A percentile compares a stretch with the other conserved stretches of the same genome.
phyloP scores from a whole-genome alignment of 441 rosid species.

The Syzygium syzygioides region DNA sequence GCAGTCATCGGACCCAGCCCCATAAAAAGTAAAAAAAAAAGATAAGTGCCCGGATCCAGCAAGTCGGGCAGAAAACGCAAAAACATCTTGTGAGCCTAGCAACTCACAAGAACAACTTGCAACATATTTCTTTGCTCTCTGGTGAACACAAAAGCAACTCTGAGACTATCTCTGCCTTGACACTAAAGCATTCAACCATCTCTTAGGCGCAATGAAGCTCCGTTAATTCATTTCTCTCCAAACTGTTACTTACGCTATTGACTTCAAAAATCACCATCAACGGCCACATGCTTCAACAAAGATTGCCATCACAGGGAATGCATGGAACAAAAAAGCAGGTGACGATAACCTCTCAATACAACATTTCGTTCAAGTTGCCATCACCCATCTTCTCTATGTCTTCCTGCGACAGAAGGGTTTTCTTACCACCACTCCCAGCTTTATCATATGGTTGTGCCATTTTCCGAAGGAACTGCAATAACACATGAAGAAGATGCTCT shows the following conservation, averaged over 20 bases:
- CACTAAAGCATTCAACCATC: background rate
- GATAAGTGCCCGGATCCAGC: background rate
- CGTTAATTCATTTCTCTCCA: background rate
- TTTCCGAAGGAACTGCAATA: constrained; percentile 72
- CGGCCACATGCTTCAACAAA: background rate
- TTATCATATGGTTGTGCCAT: constrained; percentile 98
- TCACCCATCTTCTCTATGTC: constrained; percentile 82
- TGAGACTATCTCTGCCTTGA: background rate
- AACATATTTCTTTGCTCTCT: background rate
- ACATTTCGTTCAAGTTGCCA: constrained; percentile 43
- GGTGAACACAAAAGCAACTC: background rate
- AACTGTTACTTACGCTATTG: background rate
- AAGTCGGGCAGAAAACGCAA: background rate
- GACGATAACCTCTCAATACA: constrained; percentile 17
- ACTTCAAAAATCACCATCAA: background rate
- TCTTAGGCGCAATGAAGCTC: background rate
- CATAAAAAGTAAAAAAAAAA: background rate
- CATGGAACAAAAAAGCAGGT: background rate
- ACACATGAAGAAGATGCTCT: background rate
- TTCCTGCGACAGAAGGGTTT: constrained; percentile 78
- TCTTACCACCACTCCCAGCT: constrained; percentile 46
- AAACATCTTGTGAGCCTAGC: background rate
- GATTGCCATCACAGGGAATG: background rate
- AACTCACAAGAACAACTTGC: background rate
- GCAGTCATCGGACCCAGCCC: background rate